Conservation (phyloP, 805 yeast genomes). For the Wickerhamiella sergipiensis region DNA sequence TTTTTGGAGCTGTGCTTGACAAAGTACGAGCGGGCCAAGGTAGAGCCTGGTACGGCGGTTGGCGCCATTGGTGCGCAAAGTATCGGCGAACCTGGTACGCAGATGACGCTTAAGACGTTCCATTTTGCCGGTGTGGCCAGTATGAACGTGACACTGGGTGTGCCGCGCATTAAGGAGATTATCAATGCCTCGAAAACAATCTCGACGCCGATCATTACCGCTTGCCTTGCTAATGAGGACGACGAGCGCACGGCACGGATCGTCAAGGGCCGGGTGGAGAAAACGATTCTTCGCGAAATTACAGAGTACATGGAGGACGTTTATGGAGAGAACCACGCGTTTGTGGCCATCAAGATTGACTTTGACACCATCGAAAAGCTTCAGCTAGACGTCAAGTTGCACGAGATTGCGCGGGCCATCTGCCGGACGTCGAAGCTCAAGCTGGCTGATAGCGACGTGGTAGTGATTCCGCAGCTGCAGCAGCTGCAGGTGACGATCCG, state of each 20-base stretch:
- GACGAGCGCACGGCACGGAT: slow-evolving; percentile 98
- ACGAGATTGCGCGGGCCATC: slow-evolving; percentile 75
- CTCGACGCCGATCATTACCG: slow-evolving; percentile 93
- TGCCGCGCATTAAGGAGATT: slow-evolving; percentile 97
- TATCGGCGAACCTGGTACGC: slow-evolving; percentile 99
- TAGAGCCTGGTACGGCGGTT: slow-evolving; percentile 98
- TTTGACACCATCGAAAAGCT: slow-evolving; percentile 70
- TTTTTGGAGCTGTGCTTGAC: slow-evolving; percentile 65
- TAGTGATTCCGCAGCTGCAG: slow-evolving; percentile 48
- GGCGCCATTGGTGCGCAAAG: slow-evolving; percentile 99
- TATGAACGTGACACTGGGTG: slow-evolving; percentile 97
- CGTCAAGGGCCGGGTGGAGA: slow-evolving; percentile 93
- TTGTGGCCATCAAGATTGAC: slow-evolving; percentile 69
- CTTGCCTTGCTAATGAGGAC: slow-evolving; percentile 77
- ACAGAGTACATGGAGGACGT: slow-evolving; percentile 89
- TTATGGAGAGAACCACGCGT: slow-evolving; percentile 66
- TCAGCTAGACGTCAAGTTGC: slow-evolving; percentile 78
- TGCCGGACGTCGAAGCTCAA: slow-evolving; percentile 79
- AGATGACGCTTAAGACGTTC: slow-evolving; percentile 92
- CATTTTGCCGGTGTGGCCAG: slow-evolving; percentile 99
- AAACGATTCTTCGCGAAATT: slow-evolving; percentile 75
- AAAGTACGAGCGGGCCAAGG: slow-evolving; percentile 80
- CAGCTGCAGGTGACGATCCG: slow-evolving; percentile 26
- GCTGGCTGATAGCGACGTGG: slow-evolving; percentile 57
- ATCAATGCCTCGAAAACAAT: slow-evolving; percentile 92